Conservation (phyloP, 306 rosid genomes). For the Vigna hirtella region DNA sequence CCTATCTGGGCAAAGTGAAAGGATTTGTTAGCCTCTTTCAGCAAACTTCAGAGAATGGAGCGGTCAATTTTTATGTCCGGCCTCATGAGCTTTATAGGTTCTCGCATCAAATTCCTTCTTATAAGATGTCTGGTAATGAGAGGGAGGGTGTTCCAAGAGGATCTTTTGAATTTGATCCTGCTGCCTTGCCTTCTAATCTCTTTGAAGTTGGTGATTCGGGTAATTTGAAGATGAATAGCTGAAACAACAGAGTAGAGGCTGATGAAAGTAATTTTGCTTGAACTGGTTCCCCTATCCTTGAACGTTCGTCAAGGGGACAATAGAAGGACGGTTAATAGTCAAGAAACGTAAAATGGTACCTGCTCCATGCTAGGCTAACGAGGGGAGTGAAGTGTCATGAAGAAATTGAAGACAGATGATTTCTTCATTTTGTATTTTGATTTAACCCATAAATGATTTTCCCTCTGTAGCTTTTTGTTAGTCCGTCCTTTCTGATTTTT, state of each 20-base stretch:
- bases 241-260: slow-evolving; percentile 38
- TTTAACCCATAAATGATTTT: background rate
- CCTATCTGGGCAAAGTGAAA: slow-evolving; percentile 65
- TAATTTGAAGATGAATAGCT: slow-evolving; percentile 39
- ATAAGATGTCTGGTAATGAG: slow-evolving; percentile 76
- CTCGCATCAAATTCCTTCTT: slow-evolving; percentile 86
- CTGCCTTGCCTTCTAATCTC: slow-evolving; percentile 59
- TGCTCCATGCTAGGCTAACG: slow-evolving; percentile 40
- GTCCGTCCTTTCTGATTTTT: slow-evolving; percentile 10
- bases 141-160: slow-evolving; percentile 74
- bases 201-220: slow-evolving; percentile 38
- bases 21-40: slow-evolving; percentile 85
- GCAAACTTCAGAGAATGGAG: slow-evolving; percentile 50
- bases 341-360: slow-evolving; percentile 23
- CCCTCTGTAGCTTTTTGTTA: slow-evolving; percentile 23
- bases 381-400: slow-evolving; percentile 34
- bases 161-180: slow-evolving; percentile 89
- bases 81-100: slow-evolving; percentile 70
- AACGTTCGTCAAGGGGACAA: slow-evolving; percentile 48
- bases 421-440: slow-evolving; percentile 28
- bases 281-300: slow-evolving; percentile 31
- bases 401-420: background rate
- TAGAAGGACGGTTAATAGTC: background rate
- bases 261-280: slow-evolving; percentile 22
- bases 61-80: slow-evolving; percentile 48